phyloP scores from a whole-genome alignment of 805 yeast species.

The Maudiozyma pseudohumilis region DNA sequence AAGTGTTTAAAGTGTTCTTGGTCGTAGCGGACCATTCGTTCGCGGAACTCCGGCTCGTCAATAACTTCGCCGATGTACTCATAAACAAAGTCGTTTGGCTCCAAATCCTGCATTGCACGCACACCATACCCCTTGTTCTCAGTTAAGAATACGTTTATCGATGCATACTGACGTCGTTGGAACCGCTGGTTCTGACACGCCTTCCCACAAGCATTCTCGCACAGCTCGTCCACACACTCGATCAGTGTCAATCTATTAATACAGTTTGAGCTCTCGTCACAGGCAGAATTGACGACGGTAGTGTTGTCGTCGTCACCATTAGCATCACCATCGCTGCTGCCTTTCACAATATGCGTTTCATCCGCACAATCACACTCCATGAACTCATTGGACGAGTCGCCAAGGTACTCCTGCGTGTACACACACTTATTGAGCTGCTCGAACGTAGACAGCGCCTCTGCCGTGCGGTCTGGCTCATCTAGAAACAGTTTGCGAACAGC shows the following conservation, averaged over 20 bases:
- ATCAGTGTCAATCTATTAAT: constrained; percentile 86
- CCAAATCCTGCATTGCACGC: constrained; percentile 51
- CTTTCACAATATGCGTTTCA: constrained; percentile 5
- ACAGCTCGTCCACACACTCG: constrained; percentile 68
- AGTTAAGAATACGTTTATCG: constrained; percentile 73
- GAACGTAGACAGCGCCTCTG: constrained; percentile 58
- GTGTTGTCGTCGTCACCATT: constrained; percentile 28
- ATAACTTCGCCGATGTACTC: constrained; percentile 94
- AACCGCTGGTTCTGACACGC: constrained; percentile 83
- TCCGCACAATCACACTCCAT: constrained; percentile 87
- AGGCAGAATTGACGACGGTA: constrained; percentile 43
- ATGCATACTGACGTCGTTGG: constrained; percentile 64
- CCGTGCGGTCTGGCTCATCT: constrained; percentile 47
- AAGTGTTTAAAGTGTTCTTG: constrained; percentile 63
- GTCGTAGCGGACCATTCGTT: constrained; percentile 68
- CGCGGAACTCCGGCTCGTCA: constrained; percentile 64
- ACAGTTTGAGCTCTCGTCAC: constrained; percentile 81
- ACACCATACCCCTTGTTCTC: constrained; percentile 85
- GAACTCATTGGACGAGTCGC: constrained; percentile 55
- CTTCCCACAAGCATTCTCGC: constrained; percentile 54
- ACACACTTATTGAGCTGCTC: constrained; percentile 45
- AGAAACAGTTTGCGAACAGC: constrained; percentile 11
- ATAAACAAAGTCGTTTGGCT: constrained; percentile 63
- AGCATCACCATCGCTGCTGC: no score
- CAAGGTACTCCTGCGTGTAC: constrained; percentile 53